A percentile compares a stretch with the other conserved stretches of the same genome.
phyloP scores from a whole-genome alignment of 805 yeast genomes.

The Candida dendrica region DNA sequence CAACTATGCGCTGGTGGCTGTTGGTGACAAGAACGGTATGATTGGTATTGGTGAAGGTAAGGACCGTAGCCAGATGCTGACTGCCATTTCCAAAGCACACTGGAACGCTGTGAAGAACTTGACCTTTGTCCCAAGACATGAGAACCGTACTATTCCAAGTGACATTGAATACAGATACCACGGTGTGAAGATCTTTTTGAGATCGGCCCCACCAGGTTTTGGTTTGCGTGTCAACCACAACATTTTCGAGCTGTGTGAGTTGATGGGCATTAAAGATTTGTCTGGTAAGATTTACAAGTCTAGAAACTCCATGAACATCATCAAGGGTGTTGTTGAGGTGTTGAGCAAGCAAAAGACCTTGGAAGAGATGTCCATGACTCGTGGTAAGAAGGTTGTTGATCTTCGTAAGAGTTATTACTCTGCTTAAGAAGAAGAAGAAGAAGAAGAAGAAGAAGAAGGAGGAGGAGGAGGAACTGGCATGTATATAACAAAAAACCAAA shows the following conservation, averaged over 20 bases:
- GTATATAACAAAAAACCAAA: no score
- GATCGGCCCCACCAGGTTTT: slow-evolving; percentile 88
- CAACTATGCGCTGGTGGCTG: slow-evolving; percentile 78
- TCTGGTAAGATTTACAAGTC: slow-evolving; percentile 89
- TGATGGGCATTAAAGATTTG: slow-evolving; percentile 90
- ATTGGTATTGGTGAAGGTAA: slow-evolving; percentile 94
- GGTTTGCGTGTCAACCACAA: slow-evolving; percentile 89
- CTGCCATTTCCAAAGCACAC: slow-evolving; percentile 77
- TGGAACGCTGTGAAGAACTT: slow-evolving; percentile 91
- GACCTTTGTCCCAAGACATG: slow-evolving; percentile 75
- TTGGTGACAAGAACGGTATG: slow-evolving; percentile 91
- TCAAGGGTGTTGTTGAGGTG: slow-evolving; percentile 84
- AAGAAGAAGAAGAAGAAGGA: not conserved
- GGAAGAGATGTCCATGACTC: slow-evolving; percentile 80
- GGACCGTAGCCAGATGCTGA: slow-evolving; percentile 66
- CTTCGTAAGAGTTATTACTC: slow-evolving; percentile 85
- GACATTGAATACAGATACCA: slow-evolving; percentile 78
- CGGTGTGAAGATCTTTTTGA: slow-evolving; percentile 73
- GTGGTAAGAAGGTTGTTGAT: slow-evolving; percentile 94
- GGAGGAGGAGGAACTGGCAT: no score
- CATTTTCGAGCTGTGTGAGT: slow-evolving; percentile 83
- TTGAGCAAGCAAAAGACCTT: slow-evolving; percentile 71
- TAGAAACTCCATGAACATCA: slow-evolving; percentile 91
- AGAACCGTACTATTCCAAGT: slow-evolving; percentile 85
- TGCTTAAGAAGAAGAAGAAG: slow-evolving; percentile 7